These are phyloP conservation scores for Rhynchospora breviuscula DNA, from an alignment of 176 grass and related monocot genomes.

Conservation along the genomic window DNA sequence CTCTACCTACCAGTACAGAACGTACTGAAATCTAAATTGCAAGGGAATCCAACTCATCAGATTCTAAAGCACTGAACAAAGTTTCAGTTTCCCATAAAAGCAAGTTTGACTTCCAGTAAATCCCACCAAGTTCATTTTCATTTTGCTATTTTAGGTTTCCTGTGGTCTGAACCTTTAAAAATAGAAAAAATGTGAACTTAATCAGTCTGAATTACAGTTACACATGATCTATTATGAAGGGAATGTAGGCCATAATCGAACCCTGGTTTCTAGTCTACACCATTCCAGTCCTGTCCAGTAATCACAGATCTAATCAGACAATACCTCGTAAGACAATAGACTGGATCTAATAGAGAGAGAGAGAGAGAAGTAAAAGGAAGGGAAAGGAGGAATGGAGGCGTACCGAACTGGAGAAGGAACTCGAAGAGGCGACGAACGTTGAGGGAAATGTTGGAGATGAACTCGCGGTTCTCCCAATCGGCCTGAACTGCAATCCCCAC, in stretches of 20 bases:
- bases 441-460: conserved; percentile 99
- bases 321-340: too few relatives aligned
- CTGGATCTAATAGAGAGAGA: background rate
- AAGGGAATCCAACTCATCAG: background rate
- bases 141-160: conserved; percentile 5
- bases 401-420: conserved; percentile 87
- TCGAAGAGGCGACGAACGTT: conserved; percentile 95
- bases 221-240: background rate
- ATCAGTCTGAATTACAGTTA: background rate
- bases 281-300: background rate
- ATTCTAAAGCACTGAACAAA: background rate
- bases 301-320: too few relatives aligned
- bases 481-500: conserved; percentile 94
- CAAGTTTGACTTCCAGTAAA: background rate
- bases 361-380: background rate
- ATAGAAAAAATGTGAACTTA: background rate
- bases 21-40: background rate
- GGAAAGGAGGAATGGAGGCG: background rate
- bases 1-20: background rate
- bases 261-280: too few relatives aligned
- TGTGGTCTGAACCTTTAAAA: background rate
- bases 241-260: background rate
- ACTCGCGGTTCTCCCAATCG: conserved; percentile 97
- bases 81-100: background rate
- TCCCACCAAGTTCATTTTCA: background rate